A percentile compares a stretch with the other conserved stretches of the same genome.
phyloP scores from a whole-genome alignment of 2,329 filamentous ascomycete species.

The Epichloe coenophiala region DNA sequence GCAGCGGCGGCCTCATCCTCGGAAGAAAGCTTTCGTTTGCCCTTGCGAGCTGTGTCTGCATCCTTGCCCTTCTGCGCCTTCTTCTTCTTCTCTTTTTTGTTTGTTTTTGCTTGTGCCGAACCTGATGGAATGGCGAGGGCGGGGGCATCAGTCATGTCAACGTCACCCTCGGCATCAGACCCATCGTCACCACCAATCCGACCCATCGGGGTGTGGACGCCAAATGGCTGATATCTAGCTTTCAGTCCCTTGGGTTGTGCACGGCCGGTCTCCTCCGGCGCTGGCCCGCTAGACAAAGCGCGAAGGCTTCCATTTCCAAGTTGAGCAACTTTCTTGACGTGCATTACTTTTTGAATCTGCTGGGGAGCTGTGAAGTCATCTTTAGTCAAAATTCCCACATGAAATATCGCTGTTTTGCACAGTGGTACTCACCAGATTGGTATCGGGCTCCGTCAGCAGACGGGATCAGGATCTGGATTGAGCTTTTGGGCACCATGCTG shows the following conservation, averaged over 20 bases:
- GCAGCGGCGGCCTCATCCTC: constrained; percentile 24
- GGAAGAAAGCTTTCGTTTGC: constrained; percentile 24
- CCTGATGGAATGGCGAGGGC: constrained; percentile 9
- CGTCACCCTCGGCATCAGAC: constrained; percentile 30
- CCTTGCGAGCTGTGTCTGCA: constrained; percentile 16
- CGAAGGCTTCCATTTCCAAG: constrained; percentile 25
- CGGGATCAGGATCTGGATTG: constrained; percentile 49
- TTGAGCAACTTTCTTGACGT: constrained; percentile 49
- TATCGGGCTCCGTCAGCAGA: constrained; percentile 41
- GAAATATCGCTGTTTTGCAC: constrained; percentile 5
- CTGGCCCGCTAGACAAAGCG: constrained; percentile 23
- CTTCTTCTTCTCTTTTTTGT: constrained; percentile 14
- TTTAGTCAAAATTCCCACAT: constrained; percentile 1
- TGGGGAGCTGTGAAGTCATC: constrained; percentile 16
- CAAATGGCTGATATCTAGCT: constrained; percentile 54
- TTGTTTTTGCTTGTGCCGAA: constrained; percentile 8
- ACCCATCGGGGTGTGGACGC: constrained; percentile 27
- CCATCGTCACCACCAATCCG: constrained; percentile 26
- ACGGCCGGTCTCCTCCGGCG: constrained; percentile 38
- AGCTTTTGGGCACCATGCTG: constrained; percentile 31
- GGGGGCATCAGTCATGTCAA: constrained; percentile 31
- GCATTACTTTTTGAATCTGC: constrained; percentile 44
- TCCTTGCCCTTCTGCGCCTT: constrained; percentile 4
- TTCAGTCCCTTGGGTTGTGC: constrained; percentile 55
- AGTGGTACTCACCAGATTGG: constrained; percentile 31